Conservation (phyloP, 768 basidiomycete species). For the Amanita exitialis region DNA sequence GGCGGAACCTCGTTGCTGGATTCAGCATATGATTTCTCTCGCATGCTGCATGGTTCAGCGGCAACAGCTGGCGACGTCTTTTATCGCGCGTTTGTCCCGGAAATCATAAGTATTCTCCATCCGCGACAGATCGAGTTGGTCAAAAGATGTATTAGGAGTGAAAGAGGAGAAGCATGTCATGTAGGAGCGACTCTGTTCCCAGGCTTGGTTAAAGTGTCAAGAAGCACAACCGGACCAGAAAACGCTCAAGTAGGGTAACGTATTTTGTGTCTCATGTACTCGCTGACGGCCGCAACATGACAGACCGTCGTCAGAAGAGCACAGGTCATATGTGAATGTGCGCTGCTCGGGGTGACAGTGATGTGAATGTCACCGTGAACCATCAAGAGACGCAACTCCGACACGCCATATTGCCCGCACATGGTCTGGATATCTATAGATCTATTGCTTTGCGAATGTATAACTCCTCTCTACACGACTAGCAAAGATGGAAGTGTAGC, state of each 20-base stretch:
- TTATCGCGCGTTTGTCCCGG: constrained; percentile 82
- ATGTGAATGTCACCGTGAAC: background rate
- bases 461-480: constrained; percentile 42
- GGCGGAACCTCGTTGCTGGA: constrained; percentile 54
- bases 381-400: constrained; percentile 4
- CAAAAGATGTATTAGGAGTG: constrained; percentile 70
- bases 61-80: constrained; percentile 61
- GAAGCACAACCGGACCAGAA: constrained; percentile 28
- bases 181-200: constrained; percentile 86
- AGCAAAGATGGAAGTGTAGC: constrained; percentile 76
- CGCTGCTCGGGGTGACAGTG: constrained; percentile 30
- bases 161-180: constrained; percentile 59
- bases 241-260: constrained; percentile 34
- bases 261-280: constrained; percentile 6
- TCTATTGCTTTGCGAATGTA: constrained; percentile 15
- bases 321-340: constrained; percentile 84
- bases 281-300: constrained; percentile 2
- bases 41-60: constrained; percentile 74
- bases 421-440: constrained; percentile 10
- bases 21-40: constrained; percentile 68
- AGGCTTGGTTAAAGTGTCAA: constrained; percentile 74
- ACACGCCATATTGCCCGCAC: constrained; percentile 1
- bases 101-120: constrained; percentile 63
- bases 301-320: constrained; percentile 71
- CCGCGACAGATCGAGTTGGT: constrained; percentile 78